Evolutionary conservation across 257 asterid genomes (phyloP).

Genomic region (Mentha longifolia): DNA sequence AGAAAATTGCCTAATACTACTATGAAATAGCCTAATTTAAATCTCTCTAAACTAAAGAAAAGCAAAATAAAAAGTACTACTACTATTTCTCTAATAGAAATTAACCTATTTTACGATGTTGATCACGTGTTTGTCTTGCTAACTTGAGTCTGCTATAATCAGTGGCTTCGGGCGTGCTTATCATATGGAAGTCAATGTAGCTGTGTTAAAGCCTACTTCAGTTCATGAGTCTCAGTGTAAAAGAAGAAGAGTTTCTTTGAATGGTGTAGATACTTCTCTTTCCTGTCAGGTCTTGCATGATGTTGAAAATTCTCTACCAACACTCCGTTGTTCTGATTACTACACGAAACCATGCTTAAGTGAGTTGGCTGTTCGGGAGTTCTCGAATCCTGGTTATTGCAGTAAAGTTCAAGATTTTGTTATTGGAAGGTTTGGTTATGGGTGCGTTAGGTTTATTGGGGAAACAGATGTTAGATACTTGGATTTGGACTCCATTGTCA

Average conservation of each 20-base stretch:
- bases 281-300: conserved; percentile 37
- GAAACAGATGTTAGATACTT: conserved; percentile 83
- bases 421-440: conserved; percentile 82
- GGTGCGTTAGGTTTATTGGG: conserved; percentile 65
- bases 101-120: too few relatives aligned
- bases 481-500: conserved; percentile 74
- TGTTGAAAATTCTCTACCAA: conserved; percentile 55
- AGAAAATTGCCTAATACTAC: too few relatives aligned
- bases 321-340: conserved; percentile 63
- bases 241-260: conserved; percentile 63
- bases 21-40: too few relatives aligned
- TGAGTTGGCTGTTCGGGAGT: conserved; percentile 70
- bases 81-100: too few relatives aligned
- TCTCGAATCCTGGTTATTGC: conserved; percentile 69
- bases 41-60: too few relatives aligned
- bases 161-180: not conserved
- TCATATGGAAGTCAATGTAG: conserved; percentile 54
- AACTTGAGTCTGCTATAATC: not conserved
- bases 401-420: conserved; percentile 72
- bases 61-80: too few relatives aligned
- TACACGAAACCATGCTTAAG: conserved; percentile 78
- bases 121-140: too few relatives aligned
- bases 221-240: conserved; percentile 53
- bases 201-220: conserved; percentile 32
- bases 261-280: conserved; percentile 37